These are phyloP conservation scores for Lagenaria siceraria DNA, from an alignment of 306 rosid genomes.

Conservation along the genomic window DNA sequence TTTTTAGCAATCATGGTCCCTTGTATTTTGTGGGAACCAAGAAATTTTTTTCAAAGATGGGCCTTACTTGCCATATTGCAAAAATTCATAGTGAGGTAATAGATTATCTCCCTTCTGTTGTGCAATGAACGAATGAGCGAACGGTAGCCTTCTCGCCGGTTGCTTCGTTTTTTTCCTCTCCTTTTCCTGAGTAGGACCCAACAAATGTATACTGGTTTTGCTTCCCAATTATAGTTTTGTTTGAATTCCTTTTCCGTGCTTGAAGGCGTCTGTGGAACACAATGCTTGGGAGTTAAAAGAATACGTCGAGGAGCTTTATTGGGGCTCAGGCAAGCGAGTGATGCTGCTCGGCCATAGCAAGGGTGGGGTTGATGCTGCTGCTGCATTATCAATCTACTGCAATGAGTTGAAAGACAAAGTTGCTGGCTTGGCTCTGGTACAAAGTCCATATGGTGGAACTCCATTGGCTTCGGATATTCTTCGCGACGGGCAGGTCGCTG, in stretches of 20 bases:
- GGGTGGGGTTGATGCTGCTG: conserved; percentile 82
- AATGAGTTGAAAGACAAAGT: conserved; percentile 62
- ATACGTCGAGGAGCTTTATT: conserved; percentile 66
- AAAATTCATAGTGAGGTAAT: conserved; percentile 78
- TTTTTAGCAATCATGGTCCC: conserved; percentile 77
- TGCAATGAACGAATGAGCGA: neutral
- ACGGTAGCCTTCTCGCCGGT: neutral
- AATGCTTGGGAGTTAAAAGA: conserved; percentile 74
- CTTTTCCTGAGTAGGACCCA: neutral
- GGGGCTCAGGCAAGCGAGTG: conserved; percentile 73
- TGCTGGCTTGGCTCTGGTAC: conserved; percentile 74
- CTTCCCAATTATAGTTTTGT: neutral
- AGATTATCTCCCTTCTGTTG: neutral
- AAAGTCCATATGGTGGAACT: conserved; percentile 80
- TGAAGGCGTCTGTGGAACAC: conserved; percentile 65
- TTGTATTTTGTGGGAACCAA: conserved; percentile 71
- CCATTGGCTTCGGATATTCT: conserved; percentile 73
- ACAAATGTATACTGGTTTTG: neutral
- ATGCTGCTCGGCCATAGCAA: conserved; percentile 85
- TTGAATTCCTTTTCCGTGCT: neutral
- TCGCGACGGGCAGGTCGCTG: conserved; percentile 71
- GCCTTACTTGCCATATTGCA: conserved; percentile 77
- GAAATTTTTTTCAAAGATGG: conserved; percentile 81
- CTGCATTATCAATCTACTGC: conserved; percentile 59
- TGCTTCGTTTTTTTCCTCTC: neutral